Conservation (phyloP, 768 basidiomycete genomes). For the Auriscalpium vulgare region DNA sequence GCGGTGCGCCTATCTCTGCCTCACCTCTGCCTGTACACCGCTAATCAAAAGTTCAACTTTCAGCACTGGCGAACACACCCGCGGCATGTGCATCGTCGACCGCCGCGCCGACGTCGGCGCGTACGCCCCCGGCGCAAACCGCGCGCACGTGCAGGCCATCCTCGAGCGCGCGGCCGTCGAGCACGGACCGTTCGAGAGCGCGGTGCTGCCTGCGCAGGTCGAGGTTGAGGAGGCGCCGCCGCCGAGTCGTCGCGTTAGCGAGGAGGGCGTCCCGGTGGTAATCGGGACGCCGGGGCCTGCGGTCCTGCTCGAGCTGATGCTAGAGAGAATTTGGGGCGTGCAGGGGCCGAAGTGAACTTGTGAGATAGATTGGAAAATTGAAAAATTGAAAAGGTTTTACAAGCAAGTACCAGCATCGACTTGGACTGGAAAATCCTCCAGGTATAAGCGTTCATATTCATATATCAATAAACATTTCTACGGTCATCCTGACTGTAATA, state of each 20-base stretch:
- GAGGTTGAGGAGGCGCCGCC: slow-evolving; percentile 30
- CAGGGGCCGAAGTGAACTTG: background rate
- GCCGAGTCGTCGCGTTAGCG: background rate
- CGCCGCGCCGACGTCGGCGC: slow-evolving; percentile 57
- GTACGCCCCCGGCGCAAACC: slow-evolving; percentile 58
- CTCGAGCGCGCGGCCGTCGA: slow-evolving; percentile 30
- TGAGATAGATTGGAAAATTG: too few species aligned
- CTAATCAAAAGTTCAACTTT: background rate
- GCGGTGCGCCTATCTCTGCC: background rate
- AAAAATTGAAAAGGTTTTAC: too few species aligned
- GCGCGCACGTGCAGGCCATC: slow-evolving; percentile 51
- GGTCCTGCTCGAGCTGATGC: slow-evolving; percentile 37
- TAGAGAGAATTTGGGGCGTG: slow-evolving; percentile 50
- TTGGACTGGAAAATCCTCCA: too few species aligned
- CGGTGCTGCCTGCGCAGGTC: slow-evolving; percentile 46
- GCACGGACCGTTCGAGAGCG: slow-evolving; percentile 37
- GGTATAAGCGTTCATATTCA: too few species aligned
- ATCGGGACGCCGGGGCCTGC: slow-evolving; percentile 58
- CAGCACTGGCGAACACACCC: slow-evolving; percentile 70
- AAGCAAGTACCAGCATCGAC: too few species aligned
- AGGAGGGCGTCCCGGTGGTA: slow-evolving; percentile 29
- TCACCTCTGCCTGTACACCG: background rate
- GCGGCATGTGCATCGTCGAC: slow-evolving; percentile 86
- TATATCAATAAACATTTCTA: too few species aligned
- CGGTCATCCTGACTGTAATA: too few species aligned